These are phyloP conservation scores for Obelidium mucronatum DNA, from an alignment of 192 early-diverging fungal species.

Conservation along the genomic window DNA sequence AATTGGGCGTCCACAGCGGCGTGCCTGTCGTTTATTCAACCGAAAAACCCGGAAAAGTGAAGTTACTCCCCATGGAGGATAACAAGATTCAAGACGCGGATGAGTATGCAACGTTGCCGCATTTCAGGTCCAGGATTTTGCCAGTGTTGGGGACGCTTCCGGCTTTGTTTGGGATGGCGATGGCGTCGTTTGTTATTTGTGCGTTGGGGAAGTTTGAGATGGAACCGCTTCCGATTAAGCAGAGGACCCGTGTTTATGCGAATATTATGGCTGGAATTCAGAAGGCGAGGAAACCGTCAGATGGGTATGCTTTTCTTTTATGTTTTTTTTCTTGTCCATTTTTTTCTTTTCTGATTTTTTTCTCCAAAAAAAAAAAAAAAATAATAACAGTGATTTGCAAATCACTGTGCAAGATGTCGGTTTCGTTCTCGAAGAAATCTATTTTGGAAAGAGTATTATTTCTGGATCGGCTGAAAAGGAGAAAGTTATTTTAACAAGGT, in stretches of 20 bases:
- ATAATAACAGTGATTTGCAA: neutral
- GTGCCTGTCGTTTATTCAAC: slow-evolving; percentile 94
- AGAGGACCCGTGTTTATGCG: slow-evolving; percentile 73
- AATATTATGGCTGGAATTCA: slow-evolving; percentile 78
- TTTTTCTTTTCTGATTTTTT: neutral
- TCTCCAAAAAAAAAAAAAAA: too few species aligned
- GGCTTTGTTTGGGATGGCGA: slow-evolving; percentile 91
- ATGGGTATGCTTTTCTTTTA: neutral
- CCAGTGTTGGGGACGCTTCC: slow-evolving; percentile 83
- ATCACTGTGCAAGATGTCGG: slow-evolving; percentile 77
- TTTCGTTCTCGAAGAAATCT: slow-evolving; percentile 84
- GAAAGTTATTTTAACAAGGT: slow-evolving; percentile 76
- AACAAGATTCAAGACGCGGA: slow-evolving; percentile 81
- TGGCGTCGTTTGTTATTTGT: slow-evolving; percentile 86
- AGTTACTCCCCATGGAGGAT: slow-evolving; percentile 89
- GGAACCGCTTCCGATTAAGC: slow-evolving; percentile 53
- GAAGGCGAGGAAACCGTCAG: slow-evolving; percentile 57
- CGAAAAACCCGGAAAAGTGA: slow-evolving; percentile 92
- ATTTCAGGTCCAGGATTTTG: slow-evolving; percentile 69
- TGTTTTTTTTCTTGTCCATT: neutral
- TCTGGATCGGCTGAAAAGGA: slow-evolving; percentile 72
- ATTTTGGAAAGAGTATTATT: slow-evolving; percentile 71
- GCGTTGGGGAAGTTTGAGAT: slow-evolving; percentile 51
- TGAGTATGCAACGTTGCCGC: slow-evolving; percentile 91
- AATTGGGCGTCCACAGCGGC: slow-evolving; percentile 75